Evolutionary conservation across 2,329 filamentous ascomycete genomes (phyloP), one percentile per base, ranked within the genome.

Genomic region (Beauveria pseudobassiana): DNA sequence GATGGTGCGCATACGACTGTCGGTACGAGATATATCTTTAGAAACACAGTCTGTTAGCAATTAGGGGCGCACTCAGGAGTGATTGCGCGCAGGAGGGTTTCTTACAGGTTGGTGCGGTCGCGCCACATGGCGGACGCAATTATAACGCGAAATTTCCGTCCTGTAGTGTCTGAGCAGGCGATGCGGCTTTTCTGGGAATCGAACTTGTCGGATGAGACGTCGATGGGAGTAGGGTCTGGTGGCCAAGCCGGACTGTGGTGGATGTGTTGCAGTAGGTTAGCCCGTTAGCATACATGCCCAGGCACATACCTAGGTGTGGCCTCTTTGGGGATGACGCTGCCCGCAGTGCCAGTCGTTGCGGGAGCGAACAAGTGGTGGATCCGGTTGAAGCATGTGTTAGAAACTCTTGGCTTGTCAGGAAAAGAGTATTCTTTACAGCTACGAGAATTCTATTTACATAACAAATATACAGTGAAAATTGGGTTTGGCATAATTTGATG

Each of bases 81-180:
- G 54, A 12, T 59, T 8, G 48, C 49, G 26, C 42, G 28, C 20
- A 10, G 12, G 49, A 53, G 49, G 28, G 8, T 59, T 49, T 45
- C 85, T 69, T 86, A 97, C 92, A 99, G 89, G 75, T 98, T 99
- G 69, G 95, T 99, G 78, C 95, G 89, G 83, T 99, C 95, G 81
- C 95, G 91, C 93, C 93, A 99, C 91, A 96, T 96, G 80, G 84
- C 88, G 86, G 82, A 82, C 80, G 78, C 77, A 63, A 40, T 53
- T 20, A 38, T 49, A 24, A n/a, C 48, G 24, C 46, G 38, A 38
- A 38, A 48, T 7, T 34, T 46, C 57, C 40, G 49, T 26, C 14
- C n/a, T 52, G 26, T 53, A 18, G 4, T 45, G 24, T 52, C 26
- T 30, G 38, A 42, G 38, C 8, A 51, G 34, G 34, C 6, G 3